phyloP scores from a whole-genome alignment of 768 basidiomycete species.

The Psilocybe cyanescens region DNA sequence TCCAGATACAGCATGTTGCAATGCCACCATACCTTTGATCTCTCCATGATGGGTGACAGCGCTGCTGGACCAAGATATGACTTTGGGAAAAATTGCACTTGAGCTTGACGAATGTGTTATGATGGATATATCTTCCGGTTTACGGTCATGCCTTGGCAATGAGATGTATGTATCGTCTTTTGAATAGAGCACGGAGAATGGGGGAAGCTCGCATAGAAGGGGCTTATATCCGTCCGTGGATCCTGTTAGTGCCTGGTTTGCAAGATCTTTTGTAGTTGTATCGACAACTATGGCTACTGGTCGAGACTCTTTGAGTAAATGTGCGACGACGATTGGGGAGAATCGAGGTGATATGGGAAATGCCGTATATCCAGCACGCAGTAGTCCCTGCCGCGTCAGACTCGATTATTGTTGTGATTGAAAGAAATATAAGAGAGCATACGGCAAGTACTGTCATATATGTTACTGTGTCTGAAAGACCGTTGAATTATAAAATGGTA shows the following conservation, averaged over 20 bases:
- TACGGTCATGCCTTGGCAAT: not conserved
- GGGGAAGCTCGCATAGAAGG: not conserved
- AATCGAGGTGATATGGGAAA: constrained; percentile 11
- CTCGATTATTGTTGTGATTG: not conserved
- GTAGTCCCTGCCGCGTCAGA: not conserved
- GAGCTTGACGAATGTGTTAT: constrained; percentile 11
- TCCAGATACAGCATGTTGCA: not conserved
- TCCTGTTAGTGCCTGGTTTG: not conserved
- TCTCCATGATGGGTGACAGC: constrained; percentile 1
- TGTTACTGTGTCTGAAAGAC: constrained; percentile 1
- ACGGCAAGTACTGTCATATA: constrained; percentile 5
- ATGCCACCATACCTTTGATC: not conserved
- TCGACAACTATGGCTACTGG: constrained; percentile 2
- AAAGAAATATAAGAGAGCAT: not conserved
- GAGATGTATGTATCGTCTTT: not conserved
- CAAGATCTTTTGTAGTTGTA: not conserved
- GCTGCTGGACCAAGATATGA: constrained; percentile 5
- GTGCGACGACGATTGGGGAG: not conserved
- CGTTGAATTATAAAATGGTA: not conserved
- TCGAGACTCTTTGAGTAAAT: not conserved
- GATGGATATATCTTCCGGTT: not conserved
- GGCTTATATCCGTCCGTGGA: not conserved
- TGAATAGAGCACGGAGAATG: not conserved
- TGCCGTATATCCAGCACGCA: constrained; percentile 8
- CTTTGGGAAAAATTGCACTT: constrained; percentile 2